Percentiles rank a stretch among this genome's conserved stretches.
phyloP scores from a whole-genome alignment of 2,329 filamentous ascomycete genomes.

The Sporothrix schenckii region DNA sequence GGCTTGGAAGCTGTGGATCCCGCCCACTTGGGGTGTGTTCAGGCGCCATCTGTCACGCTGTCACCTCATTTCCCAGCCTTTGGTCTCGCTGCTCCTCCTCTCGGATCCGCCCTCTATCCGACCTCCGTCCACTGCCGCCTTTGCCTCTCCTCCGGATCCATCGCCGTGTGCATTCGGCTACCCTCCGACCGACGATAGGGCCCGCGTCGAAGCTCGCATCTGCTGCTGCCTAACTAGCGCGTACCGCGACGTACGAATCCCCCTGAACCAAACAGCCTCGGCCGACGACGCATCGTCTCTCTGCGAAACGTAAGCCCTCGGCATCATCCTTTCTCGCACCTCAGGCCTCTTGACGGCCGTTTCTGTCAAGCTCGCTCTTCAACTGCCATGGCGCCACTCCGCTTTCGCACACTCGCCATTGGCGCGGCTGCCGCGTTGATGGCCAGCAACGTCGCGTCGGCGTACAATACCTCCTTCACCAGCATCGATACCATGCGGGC shows the following conservation, averaged over 20 bases:
- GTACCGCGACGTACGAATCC: slow-evolving; percentile 3
- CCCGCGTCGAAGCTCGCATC: background rate
- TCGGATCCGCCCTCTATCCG: slow-evolving; percentile 5
- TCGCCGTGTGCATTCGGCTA: background rate
- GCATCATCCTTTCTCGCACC: background rate
- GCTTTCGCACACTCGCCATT: slow-evolving; percentile 46
- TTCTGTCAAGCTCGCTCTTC: background rate
- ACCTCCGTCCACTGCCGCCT: slow-evolving; percentile 11
- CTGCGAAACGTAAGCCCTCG: background rate
- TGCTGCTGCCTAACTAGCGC: slow-evolving; percentile 20
- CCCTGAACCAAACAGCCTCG: slow-evolving; percentile 18
- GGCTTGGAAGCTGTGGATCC: slow-evolving; percentile 31
- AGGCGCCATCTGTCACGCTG: slow-evolving; percentile 1
- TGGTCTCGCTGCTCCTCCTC: slow-evolving; percentile 15
- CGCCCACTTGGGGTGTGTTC: background rate
- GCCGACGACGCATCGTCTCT: background rate
- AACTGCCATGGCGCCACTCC: slow-evolving; percentile 36
- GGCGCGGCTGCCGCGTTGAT: slow-evolving; percentile 48
- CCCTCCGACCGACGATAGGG: background rate
- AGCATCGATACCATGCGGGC: slow-evolving; percentile 63
- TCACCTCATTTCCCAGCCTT: slow-evolving; percentile 27
- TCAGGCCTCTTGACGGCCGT: slow-evolving; percentile 2
- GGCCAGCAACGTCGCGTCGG: slow-evolving; percentile 42
- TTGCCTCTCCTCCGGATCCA: background rate
- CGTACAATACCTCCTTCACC: slow-evolving; percentile 55